These are phyloP conservation scores for Trypanosoma lewisi DNA, from an alignment of 208 protist species.

Conservation along the genomic window DNA sequence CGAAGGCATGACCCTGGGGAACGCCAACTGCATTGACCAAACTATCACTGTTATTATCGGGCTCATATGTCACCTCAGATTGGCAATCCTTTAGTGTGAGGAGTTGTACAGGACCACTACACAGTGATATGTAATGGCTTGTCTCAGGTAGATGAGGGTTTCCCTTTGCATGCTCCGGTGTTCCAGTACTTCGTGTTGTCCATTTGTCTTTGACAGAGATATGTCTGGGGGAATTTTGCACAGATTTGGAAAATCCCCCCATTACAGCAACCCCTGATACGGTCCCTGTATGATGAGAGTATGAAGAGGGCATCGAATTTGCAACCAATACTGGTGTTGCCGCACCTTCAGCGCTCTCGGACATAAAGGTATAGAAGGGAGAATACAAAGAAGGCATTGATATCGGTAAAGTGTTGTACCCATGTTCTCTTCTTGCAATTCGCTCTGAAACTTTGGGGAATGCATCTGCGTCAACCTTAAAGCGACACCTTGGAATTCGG, in stretches of 20 bases:
- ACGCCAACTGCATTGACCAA: background rate
- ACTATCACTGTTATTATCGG: background rate
- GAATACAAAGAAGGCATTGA: background rate
- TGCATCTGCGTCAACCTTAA: background rate
- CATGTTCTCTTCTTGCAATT: background rate
- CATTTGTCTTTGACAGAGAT: background rate
- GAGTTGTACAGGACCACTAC: background rate
- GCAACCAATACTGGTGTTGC: background rate
- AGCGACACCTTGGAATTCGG: background rate
- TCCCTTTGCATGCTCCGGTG: background rate
- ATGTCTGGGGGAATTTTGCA: background rate
- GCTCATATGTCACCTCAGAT: background rate
- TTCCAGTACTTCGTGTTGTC: background rate
- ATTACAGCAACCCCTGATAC: background rate
- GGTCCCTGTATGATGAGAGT: background rate
- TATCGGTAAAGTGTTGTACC: background rate
- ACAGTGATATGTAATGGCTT: background rate
- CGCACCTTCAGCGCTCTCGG: background rate
- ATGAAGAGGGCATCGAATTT: background rate
- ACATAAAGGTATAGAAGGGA: background rate
- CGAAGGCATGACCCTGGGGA: background rate
- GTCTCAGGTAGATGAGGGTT: background rate
- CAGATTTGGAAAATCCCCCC: background rate
- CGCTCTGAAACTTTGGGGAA: background rate
- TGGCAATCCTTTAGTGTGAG: background rate